Conservation (phyloP, 129 eudicot species). For the Centella asiatica region DNA sequence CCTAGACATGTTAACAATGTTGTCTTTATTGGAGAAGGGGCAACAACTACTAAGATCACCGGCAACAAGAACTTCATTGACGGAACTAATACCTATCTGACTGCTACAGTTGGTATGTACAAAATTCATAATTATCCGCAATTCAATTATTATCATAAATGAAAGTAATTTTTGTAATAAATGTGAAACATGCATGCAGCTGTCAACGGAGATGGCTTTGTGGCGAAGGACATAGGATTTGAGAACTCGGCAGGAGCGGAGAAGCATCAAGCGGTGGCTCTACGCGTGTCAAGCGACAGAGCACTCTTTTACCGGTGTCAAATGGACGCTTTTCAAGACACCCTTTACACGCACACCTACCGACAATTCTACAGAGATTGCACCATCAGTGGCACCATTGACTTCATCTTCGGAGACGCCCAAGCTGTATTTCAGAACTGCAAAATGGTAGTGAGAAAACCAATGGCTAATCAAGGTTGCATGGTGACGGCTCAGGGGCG, state of each 20-base stretch:
- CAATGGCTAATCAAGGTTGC: slow-evolving; percentile 28
- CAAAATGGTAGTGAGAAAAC: slow-evolving; percentile 31
- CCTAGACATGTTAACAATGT: slow-evolving; percentile 34
- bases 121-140: no score
- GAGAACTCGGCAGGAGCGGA: slow-evolving; percentile 29
- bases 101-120: slow-evolving; percentile 64
- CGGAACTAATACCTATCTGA: slow-evolving; percentile 47
- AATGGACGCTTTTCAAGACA: slow-evolving; percentile 24
- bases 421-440: slow-evolving; percentile 51
- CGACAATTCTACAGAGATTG: slow-evolving; percentile 51
- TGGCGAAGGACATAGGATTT: slow-evolving; percentile 25
- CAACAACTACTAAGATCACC: slow-evolving; percentile 53
- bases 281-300: slow-evolving; percentile 18
- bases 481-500: slow-evolving; percentile 56
- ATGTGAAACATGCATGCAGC: no score
- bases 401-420: slow-evolving; percentile 54
- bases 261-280: slow-evolving; percentile 34
- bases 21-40: slow-evolving; percentile 65
- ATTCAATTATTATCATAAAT: no score
- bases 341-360: slow-evolving; percentile 28
- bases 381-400: slow-evolving; percentile 45
- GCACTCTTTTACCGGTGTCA: slow-evolving; percentile 21
- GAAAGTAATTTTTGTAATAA: no score
- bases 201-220: slow-evolving; percentile 19
- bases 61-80: slow-evolving; percentile 50